A percentile compares a stretch with the other conserved stretches of the same genome.
phyloP scores from a whole-genome alignment of 352 stramenopile genomes.

The Pythium sukuiense region DNA sequence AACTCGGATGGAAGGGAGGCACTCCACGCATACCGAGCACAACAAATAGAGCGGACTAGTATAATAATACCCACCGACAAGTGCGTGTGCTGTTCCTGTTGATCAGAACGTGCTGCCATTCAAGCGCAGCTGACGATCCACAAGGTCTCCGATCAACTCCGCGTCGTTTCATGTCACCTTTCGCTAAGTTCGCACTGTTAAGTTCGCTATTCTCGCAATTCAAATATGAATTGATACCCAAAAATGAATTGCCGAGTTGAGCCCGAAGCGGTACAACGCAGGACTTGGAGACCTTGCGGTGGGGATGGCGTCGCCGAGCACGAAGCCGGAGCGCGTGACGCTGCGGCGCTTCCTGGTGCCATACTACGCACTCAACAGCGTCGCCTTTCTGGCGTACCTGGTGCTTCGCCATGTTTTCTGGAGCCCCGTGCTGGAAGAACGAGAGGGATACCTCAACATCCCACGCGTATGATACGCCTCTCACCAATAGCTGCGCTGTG shows the following conservation, averaged over 20 bases:
- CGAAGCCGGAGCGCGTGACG: constrained; percentile 8
- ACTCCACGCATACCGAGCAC: background rate
- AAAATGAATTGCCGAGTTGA: constrained; percentile 6
- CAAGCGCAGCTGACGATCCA: background rate
- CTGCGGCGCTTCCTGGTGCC: constrained; percentile 55
- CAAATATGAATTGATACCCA: constrained; percentile 5
- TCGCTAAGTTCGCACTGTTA: background rate
- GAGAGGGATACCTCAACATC: constrained; percentile 66
- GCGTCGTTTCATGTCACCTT: constrained; percentile 1
- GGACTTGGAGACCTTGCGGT: background rate
- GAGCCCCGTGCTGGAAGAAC: constrained; percentile 43
- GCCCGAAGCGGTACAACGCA: background rate
- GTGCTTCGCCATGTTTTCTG: constrained; percentile 43
- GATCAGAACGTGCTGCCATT: background rate
- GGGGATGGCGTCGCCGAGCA: background rate
- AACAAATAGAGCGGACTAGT: background rate
- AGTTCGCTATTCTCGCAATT: background rate
- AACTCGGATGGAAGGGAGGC: background rate
- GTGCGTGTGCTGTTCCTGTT: background rate
- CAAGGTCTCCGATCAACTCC: background rate
- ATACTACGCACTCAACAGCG: constrained; percentile 69
- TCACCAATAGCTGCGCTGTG: background rate
- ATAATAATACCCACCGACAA: background rate
- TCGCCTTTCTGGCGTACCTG: constrained; percentile 58
- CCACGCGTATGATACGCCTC: constrained; percentile 34